Evolutionary conservation across 169 alveolate species (phyloP), one percentile per base, ranked within the genome.

Genomic region (Cryptosporidium sp.): DNA sequence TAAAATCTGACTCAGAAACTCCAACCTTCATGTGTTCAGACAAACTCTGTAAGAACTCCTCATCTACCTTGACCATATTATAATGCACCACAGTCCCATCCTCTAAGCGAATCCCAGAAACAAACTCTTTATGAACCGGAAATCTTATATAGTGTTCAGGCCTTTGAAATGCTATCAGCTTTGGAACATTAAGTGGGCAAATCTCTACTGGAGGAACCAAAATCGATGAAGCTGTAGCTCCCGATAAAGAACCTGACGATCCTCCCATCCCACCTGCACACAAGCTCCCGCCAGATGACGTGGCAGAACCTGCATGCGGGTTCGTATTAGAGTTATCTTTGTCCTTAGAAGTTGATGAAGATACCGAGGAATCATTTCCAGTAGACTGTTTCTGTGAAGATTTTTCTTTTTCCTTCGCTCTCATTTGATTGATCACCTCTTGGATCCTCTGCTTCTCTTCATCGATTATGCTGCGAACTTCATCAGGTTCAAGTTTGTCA

Each of bases 101-200:
- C 44, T 91, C 91, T 51, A 95, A 52, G 44, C 91, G 87, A 21
- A 95, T 85, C n/a, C 97, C 97, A 21, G 93, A 84, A 18, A 94
- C 96, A 84, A 93, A 92, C 62, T 93, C 94, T 73, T 95, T 92
- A 68, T 94, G 91, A 69, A 93, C 95, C 62, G 94, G 94, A 80
- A 91, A 95, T 53, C 96, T 91, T 62, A 95, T 95, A 80, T 95
- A 95, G 62, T 92, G 94, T 1, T 92, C 75, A 37, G 96, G 96
- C 44, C 93, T 91, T 35, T 39, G 61, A 65, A 80, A 80, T 12
- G 56, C 51, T 18, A 39, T 61, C 37, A 67, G 23, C 51, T 65
- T 80, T 12, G 72, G 68, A 26, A 42, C 68, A 26, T 80, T 65
- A 18, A 80, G 33, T 23, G 89, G 89, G 33, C 80, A 80, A 35